Evolutionary conservation across 2,329 filamentous ascomycete species (phyloP).

Genomic region (Penicillium nordicum): DNA sequence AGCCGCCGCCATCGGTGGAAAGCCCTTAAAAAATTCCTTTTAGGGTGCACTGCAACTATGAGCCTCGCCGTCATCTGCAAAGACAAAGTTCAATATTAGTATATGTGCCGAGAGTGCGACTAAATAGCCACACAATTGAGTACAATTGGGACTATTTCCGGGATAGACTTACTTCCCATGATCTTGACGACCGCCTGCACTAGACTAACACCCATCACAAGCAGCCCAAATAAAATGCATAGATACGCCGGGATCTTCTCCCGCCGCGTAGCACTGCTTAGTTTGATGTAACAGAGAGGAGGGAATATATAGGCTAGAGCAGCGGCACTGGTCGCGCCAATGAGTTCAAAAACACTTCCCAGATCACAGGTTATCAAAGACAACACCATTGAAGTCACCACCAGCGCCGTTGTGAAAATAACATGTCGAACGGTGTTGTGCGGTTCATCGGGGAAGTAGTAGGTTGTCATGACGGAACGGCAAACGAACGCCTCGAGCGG

Average conservation of each 20-base stretch:
- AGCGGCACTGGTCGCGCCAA: conserved; percentile 91
- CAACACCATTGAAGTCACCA: conserved; percentile 72
- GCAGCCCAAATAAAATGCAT: conserved; percentile 73
- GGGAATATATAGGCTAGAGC: conserved; percentile 93
- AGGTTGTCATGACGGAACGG: conserved; percentile 91
- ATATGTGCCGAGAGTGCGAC: conserved; percentile 22
- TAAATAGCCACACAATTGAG: not conserved
- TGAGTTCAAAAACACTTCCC: conserved; percentile 90
- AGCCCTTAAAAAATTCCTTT: not conserved
- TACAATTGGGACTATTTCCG: not conserved
- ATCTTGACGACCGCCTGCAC: conserved; percentile 71
- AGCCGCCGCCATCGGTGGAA: not conserved
- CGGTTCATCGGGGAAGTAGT: conserved; percentile 67
- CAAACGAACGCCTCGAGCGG: conserved; percentile 97
- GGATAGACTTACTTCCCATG: conserved; percentile 38
- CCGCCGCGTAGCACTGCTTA: conserved; percentile 73
- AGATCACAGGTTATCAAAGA: conserved; percentile 88
- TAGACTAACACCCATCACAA: conserved; percentile 78
- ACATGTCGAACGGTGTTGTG: conserved; percentile 83
- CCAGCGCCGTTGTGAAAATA: conserved; percentile 77
- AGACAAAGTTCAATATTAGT: conserved; percentile 23
- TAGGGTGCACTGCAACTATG: conserved; percentile 8
- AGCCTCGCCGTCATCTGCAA: conserved; percentile 2
- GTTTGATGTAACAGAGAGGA: conserved; percentile 89
- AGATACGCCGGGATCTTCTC: conserved; percentile 68